A percentile compares a stretch with the other conserved stretches of the same genome.
Conservation (phyloP, 2,329 filamentous ascomycete species). For the Colletotrichum echinochloae region DNA sequence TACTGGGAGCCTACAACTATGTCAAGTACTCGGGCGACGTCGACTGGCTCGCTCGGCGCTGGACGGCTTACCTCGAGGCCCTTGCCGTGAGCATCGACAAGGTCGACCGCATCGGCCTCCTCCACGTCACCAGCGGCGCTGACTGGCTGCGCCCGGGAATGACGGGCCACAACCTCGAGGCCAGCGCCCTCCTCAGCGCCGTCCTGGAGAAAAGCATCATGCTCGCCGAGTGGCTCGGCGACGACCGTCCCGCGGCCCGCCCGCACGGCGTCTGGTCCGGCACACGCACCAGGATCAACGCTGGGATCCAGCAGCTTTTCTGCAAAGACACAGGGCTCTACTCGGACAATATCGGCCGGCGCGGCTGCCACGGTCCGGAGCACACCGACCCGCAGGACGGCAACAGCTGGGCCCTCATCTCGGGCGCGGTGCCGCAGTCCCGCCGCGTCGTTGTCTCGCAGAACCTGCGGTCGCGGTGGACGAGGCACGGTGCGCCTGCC, state of each 20-base stretch:
- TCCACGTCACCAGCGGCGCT: constrained; percentile 60
- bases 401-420: constrained; percentile 60
- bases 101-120: constrained; percentile 53
- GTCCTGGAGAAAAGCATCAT: constrained; percentile 61
- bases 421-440: constrained; percentile 42
- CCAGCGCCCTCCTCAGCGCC: constrained; percentile 64
- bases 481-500: constrained; percentile 58
- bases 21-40: constrained; percentile 60
- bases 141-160: constrained; percentile 66
- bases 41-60: constrained; percentile 55
- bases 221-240: constrained; percentile 59
- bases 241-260: constrained; percentile 42
- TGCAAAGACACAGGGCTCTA: constrained; percentile 52
- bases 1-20: constrained; percentile 64
- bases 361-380: constrained; percentile 48
- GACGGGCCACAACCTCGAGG: constrained; percentile 63
- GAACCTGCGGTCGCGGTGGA: constrained; percentile 56
- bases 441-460: constrained; percentile 47
- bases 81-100: constrained; percentile 50
- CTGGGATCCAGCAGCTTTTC: constrained; percentile 44
- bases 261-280: constrained; percentile 40
- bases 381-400: constrained; percentile 63
- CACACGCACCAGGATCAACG: constrained; percentile 38
- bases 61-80: constrained; percentile 57
- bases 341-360: constrained; percentile 57